Base-by-base conservation (phyloP, 192 early-diverging fungal genomes). In the Geranomyces variabilis region DNA sequence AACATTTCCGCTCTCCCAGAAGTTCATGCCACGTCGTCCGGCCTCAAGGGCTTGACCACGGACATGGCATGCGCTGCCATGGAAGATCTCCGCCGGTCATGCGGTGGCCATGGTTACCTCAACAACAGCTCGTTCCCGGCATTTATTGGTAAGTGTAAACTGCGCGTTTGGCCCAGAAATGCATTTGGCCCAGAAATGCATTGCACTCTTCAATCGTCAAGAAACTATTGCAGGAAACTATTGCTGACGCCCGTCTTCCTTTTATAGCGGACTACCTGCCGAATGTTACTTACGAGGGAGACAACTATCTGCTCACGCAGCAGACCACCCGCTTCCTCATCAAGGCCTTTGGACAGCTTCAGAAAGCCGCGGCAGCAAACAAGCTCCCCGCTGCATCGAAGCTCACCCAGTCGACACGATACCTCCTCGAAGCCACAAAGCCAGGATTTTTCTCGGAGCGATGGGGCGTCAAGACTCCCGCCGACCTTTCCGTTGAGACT, bases 301-400 rank as follows among this genome's bases (percentile, higher is more conserved):
- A 69, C 67, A 69, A 69, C 53, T 58, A 90, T 73, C 84, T 96
- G 22, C 74, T 96, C 67, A 90, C 91, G 7, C 94, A 94, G 77
- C 94, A 96, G 82, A 91, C 90, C 17, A 81, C 86, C 41, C 90
- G 92, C 43, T 94, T 91, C 77, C 80, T 95, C 30, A 63, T 92
- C 71, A 91, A 88, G 75, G 84, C 84, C 48, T 83, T 90, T 71
- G 86, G 84, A 55, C 79, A 76, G 71, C 48, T 81, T 44, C 80
- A 85, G 69, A 69, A 69, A 51, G 34, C 47, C 8, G 22, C 73
- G 77, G 34, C 47, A 17, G 22, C 70, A 78, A 31, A 85, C 77
- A 26, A 45, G 21, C 5, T 45, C 12, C 44, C 73, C 44, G 75
- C 81, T 49, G 79, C 83, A 4, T 85, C 77, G 51, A 69, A 86